A percentile compares a stretch with the other conserved stretches of the same genome.
Evolutionary conservation across 371 early-diverging fungal genomes (phyloP).

Genomic region (Rhizopus delemar): DNA sequence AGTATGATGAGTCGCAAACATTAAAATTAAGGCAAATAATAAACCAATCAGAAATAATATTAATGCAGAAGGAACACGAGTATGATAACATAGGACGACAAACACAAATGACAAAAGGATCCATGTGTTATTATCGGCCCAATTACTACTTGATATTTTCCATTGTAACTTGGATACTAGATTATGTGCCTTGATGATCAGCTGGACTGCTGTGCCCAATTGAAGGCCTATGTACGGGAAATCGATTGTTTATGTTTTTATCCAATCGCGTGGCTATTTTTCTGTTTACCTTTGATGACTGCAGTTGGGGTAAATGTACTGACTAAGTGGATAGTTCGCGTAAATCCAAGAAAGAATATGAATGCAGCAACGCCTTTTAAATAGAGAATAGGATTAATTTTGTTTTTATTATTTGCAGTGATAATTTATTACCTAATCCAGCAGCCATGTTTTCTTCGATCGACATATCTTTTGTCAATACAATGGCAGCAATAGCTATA

Average conservation of each 20-base stretch:
- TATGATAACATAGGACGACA: slow-evolving; percentile 70
- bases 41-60: slow-evolving; percentile 75
- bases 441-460: slow-evolving; percentile 76
- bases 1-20: slow-evolving; percentile 35
- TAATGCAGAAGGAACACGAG: slow-evolving; percentile 72
- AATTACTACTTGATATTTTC: slow-evolving; percentile 43
- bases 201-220: slow-evolving; percentile 79
- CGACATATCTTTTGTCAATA: slow-evolving; percentile 69
- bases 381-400: background rate
- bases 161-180: slow-evolving; percentile 42
- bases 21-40: slow-evolving; percentile 64
- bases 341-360: slow-evolving; percentile 69
- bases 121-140: slow-evolving; percentile 81
- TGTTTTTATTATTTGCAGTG: background rate
- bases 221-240: slow-evolving; percentile 58
- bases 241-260: background rate
- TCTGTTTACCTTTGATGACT: slow-evolving; percentile 68
- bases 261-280: too few relatives aligned
- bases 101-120: slow-evolving; percentile 67
- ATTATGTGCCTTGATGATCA: slow-evolving; percentile 74
- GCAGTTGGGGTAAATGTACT: slow-evolving; percentile 73
- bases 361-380: slow-evolving; percentile 59
- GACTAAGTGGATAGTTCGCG: slow-evolving; percentile 72
- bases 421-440: slow-evolving; percentile 48
- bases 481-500: slow-evolving; percentile 83